These are phyloP conservation scores for Andalucia godoyi DNA, from an alignment of 78 protist genomes.

Conservation along the genomic window DNA sequence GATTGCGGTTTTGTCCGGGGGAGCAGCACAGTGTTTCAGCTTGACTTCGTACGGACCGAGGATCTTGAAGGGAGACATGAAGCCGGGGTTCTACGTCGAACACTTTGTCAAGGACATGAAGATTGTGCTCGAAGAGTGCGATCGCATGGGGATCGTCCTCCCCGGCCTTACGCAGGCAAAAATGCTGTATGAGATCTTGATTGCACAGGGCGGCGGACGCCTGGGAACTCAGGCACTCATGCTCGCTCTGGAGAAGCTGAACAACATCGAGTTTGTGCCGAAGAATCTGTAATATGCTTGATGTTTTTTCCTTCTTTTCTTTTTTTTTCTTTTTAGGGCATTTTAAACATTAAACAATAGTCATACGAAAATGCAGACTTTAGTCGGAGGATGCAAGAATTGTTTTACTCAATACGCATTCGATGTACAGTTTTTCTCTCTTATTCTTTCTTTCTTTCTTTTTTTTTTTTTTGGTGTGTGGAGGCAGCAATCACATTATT, in stretches of 20 bases:
- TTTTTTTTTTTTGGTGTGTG: no score
- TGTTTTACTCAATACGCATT: no score
- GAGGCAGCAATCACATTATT: no score
- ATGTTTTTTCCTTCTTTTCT: no score
- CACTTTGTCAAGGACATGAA: constrained; percentile 70
- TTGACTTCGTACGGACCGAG: constrained; percentile 26
- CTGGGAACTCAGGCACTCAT: constrained; percentile 55
- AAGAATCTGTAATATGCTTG: not conserved
- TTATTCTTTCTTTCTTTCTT: no score
- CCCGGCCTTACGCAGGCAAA: constrained; percentile 51
- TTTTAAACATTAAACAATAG: no score
- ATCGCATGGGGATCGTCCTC: constrained; percentile 13
- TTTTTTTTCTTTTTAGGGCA: no score
- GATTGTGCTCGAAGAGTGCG: constrained; percentile 38
- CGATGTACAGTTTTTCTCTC: no score
- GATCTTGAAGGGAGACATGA: constrained; percentile 32
- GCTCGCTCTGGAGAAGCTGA: constrained; percentile 31
- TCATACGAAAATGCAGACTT: no score
- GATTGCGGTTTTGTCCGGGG: constrained; percentile 24
- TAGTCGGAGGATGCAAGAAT: no score
- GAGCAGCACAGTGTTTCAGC: constrained; percentile 55
- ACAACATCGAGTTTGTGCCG: constrained; percentile 5
- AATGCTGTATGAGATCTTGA: constrained; percentile 12
- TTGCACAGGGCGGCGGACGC: constrained; percentile 23
- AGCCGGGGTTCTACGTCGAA: constrained; percentile 63